Base-by-base conservation (phyloP, 306 rosid species). In the Trichosanthes cucumerina region DNA sequence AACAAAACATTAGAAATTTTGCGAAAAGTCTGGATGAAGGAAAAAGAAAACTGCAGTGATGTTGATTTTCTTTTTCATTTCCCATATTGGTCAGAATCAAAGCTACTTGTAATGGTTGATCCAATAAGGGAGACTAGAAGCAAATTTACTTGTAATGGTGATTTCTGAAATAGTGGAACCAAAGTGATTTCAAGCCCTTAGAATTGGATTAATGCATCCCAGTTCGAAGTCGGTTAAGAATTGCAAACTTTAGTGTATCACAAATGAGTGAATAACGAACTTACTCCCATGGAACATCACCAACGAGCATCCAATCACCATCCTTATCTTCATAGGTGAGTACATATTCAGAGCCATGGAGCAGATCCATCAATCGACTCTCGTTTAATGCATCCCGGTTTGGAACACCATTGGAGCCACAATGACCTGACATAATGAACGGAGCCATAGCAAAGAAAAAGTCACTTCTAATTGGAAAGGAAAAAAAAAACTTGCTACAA, bases 271-370 rank as follows among this genome's bases (percentile, higher is more conserved):
- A 78, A 68, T 43, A 68, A 65, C 5, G 58, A 75, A 24, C 98
- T 92, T 89, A 94, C 98, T 86, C 86, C 98, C 98, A 94, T 36
- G 98, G 97, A 63, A 90, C 98, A 83, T 94, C 98, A 65, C 98
- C 98, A 86, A 94, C 98, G 19, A 95, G 87, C 98, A 95, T 92
- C 98, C 98, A 95, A 73, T 95, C 98, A 15, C 90, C 92, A 82
- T 95, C 98, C 78, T 91, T 92, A 81, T 95, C 98, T 87, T 95
- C 98, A 84, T 89, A 95, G 54, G 98, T 95, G 82, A 91, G 96
- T 77, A 91, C 97, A 86, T 89, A 92, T 86, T 94, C 98, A 70
- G 98, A 91, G 80, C 98, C 95, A 81, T 90, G 93, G 58, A 94
- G 91, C 7, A 94, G 96, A 78, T 94, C 96, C 92, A 89, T 92